These are phyloP conservation scores for Penicillium sp. DNA, from an alignment of 2,329 filamentous ascomycete species.

Conservation along the genomic window DNA sequence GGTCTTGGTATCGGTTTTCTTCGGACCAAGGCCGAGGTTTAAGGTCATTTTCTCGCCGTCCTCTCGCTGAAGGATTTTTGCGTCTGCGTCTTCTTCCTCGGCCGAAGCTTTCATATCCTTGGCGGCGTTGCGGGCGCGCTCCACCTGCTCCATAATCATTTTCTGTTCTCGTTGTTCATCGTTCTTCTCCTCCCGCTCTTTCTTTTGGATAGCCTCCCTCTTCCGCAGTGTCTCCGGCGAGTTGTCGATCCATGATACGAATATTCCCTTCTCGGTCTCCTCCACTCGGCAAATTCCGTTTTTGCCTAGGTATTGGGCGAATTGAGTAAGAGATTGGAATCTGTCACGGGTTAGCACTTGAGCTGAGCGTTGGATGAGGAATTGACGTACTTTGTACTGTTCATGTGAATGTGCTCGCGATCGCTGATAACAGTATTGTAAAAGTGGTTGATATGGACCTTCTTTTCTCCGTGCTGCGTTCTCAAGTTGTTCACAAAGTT, in stretches of 20 bases:
- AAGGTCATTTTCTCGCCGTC: slow-evolving; percentile 77
- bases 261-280: slow-evolving; percentile 79
- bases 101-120: slow-evolving; percentile 42
- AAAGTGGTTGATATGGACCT: slow-evolving; percentile 84
- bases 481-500: slow-evolving; percentile 77
- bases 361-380: background rate
- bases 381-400: background rate
- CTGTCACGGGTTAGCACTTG: background rate
- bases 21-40: slow-evolving; percentile 56
- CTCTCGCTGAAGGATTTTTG: slow-evolving; percentile 51
- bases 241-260: slow-evolving; percentile 89
- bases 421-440: slow-evolving; percentile 92
- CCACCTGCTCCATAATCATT: slow-evolving; percentile 80
- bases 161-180: slow-evolving; percentile 87
- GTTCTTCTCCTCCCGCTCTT: slow-evolving; percentile 83
- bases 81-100: slow-evolving; percentile 44
- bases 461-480: slow-evolving; percentile 88
- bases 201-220: slow-evolving; percentile 76
- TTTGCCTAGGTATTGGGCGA: slow-evolving; percentile 79
- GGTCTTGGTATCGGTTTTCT: slow-evolving; percentile 25
- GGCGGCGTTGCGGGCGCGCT: slow-evolving; percentile 49
- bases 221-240: slow-evolving; percentile 79
- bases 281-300: slow-evolving; percentile 90
- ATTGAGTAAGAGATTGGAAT: slow-evolving; percentile 72
- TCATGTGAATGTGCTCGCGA: slow-evolving; percentile 53